phyloP scores from a whole-genome alignment of 495 filamentous ascomycete species.

The Alectoria sarmentosa region DNA sequence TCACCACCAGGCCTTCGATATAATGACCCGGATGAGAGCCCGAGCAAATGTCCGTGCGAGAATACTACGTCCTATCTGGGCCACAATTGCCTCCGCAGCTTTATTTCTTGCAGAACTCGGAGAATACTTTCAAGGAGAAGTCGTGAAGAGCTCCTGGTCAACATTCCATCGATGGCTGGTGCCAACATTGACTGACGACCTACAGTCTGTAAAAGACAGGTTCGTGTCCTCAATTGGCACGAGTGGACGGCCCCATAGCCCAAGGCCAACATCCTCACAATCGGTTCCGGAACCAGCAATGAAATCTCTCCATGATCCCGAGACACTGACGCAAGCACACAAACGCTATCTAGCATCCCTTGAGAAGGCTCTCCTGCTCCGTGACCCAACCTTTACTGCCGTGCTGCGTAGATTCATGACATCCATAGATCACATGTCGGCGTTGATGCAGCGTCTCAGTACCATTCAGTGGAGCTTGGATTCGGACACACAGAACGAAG shows the following conservation, averaged over 20 bases:
- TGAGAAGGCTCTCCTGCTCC: conserved; percentile 61
- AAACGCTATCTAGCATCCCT: conserved; percentile 63
- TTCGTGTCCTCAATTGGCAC: conserved; percentile 3
- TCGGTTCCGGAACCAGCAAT: conserved; percentile 10
- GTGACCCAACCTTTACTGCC: conserved; percentile 58
- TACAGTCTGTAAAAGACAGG: not conserved
- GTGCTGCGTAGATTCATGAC: conserved; percentile 63
- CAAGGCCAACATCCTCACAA: conserved; percentile 5
- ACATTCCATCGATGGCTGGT: conserved; percentile 55
- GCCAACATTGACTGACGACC: not conserved
- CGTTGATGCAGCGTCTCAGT: conserved; percentile 64
- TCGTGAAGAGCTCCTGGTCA: conserved; percentile 70
- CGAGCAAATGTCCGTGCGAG: conserved; percentile 50
- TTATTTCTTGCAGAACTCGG: conserved; percentile 84
- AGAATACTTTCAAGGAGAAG: conserved; percentile 82
- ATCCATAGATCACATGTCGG: conserved; percentile 68
- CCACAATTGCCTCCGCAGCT: conserved; percentile 69
- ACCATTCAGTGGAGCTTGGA: conserved; percentile 64
- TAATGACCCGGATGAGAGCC: conserved; percentile 34
- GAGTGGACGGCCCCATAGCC: not conserved
- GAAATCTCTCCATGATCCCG: conserved; percentile 60
- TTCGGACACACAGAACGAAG: conserved; percentile 44
- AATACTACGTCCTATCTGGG: conserved; percentile 76
- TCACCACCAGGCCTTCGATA: conserved; percentile 45
- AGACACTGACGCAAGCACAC: conserved; percentile 74